Base-by-base conservation (phyloP, 176 grass and related monocot species). In the Tillandsia fasciculata region DNA sequence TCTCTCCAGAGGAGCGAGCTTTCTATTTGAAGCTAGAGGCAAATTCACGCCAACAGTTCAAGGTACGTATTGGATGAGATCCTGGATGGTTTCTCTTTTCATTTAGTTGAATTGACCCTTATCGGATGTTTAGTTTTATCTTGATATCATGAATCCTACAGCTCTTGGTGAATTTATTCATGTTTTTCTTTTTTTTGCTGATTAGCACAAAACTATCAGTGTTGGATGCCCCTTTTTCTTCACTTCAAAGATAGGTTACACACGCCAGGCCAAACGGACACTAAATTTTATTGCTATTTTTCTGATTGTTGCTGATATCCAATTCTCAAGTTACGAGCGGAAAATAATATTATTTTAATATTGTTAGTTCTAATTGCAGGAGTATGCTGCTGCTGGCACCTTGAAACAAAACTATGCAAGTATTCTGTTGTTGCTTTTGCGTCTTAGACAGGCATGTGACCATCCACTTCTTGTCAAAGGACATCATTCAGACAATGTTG, bases 391-490 rank as follows among this genome's bases (percentile, higher is more conserved):
- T 48, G 89, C 90, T 72, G 94, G 94, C 50, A 99, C 94, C 12
- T 52, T 99, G 69, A 99, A 87, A 83, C 94, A 99, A 87, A 99
- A 99, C 68, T 99, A 99, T 64, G 94, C 90, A 29, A 99, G 79
- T 49, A 93, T 99, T 71, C 90, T 99, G 77, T 63, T 99, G 76
- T 68, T 99, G 86, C 74, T 99, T 14, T 69, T 99, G 69, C 84
- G 94, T 8, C 94, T 99, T 78, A 76, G 94, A 71, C 94, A 99
- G 79, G 94, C 94, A 10, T 99, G 94, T 64, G 90, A 93, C 77
- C 94, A 99, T 83, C 90, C 90, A 61, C 75, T 84, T 85, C 89
- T 99, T 73, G 94, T 89, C 33, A 89, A 90, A 84, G 90, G 89
- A 26, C 80, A 80, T 72, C 82, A 88, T 10, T 90, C 94, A 69